Evolutionary conservation across 331 rosid species (phyloP), one percentile per base, ranked within the genome.

Genomic region (Rosa hybrid): DNA sequence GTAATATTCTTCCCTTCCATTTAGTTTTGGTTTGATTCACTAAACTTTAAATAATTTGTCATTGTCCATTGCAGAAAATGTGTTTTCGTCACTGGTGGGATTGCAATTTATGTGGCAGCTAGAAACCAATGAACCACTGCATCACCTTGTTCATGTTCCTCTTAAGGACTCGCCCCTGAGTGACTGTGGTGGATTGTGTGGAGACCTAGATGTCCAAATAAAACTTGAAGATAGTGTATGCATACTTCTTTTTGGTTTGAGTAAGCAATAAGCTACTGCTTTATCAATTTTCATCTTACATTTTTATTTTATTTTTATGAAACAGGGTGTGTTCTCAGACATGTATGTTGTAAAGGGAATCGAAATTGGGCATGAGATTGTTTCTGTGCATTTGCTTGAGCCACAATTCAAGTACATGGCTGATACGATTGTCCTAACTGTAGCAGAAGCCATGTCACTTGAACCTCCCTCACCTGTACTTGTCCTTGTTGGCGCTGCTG

Each of bases 271-370:
- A 57, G 63, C n/a, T 80, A 44, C 53, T 76, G 53, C 78, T 75
- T 81, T 57, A 25, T 80, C 72, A 54, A 39, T 76, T 68, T 70
- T 46, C 27, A 54, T 80, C 63, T 59, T 60, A 85, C 73, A 65
- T 13, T 74, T 72, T 34, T 86, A 25, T 34, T 77, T 77, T 51
- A 34, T 27, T 27, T 78, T 68, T 86, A 51, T 82, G 53, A 75
- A 90, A 90, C 92, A 94, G 98, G 98, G 98, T 75, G 97, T 91
- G 76, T 94, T 88, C 88, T 91, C 98, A 5, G 98, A 94, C 90
- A 80, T 93, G 46, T 92, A 79, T 81, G 97, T 86, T 76, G 98
- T 92, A 41, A 91, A 85, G 84, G 98, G 98, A 81, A 51, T 88
- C 76, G 94, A 94, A 88, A 90, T 91, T 75, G 98, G 98, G 65